Conservation (phyloP, 2,329 filamentous ascomycete genomes). For the Alternaria burnsii region DNA sequence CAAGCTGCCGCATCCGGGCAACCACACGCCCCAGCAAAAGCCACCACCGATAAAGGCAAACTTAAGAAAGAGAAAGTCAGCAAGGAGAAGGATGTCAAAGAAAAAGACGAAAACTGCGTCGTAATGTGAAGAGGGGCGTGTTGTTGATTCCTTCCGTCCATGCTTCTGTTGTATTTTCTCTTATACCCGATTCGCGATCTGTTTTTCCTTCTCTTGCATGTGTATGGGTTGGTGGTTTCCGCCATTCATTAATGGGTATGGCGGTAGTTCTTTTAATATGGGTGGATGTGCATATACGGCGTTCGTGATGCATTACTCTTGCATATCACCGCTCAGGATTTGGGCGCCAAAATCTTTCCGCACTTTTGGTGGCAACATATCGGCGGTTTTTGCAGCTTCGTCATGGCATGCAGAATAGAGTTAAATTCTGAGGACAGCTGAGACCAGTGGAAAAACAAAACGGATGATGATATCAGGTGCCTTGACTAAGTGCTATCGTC, state of each 20-base stretch:
- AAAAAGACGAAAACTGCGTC: slow-evolving; percentile 50
- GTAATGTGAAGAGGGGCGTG: slow-evolving; percentile 43
- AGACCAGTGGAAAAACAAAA: not conserved
- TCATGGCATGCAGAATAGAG: slow-evolving; percentile 8
- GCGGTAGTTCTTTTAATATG: slow-evolving; percentile 27
- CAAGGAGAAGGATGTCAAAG: slow-evolving; percentile 31
- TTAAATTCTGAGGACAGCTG: slow-evolving; percentile 5
- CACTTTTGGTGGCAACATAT: slow-evolving; percentile 9
- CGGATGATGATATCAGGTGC: not conserved
- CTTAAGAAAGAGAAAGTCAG: slow-evolving; percentile 44
- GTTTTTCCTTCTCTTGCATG: not conserved
- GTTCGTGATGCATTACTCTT: slow-evolving; percentile 25
- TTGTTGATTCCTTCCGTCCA: not conserved
- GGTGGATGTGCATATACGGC: slow-evolving; percentile 25
- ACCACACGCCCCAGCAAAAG: slow-evolving; percentile 22
- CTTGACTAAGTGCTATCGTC: not conserved
- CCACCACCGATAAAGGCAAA: slow-evolving; percentile 35
- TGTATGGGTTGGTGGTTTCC: not conserved
- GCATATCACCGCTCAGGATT: slow-evolving; percentile 28
- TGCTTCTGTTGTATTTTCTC: not conserved
- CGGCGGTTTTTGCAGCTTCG: slow-evolving; percentile 14
- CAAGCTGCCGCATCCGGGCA: slow-evolving; percentile 76
- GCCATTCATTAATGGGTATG: slow-evolving; percentile 8
- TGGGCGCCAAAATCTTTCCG: slow-evolving; percentile 24
- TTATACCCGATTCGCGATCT: slow-evolving; percentile 9